Percentiles rank a stretch among this genome's conserved stretches.
Conservation (phyloP, 2,329 filamentous ascomycete species). For the Mycocentrospora acerina region DNA sequence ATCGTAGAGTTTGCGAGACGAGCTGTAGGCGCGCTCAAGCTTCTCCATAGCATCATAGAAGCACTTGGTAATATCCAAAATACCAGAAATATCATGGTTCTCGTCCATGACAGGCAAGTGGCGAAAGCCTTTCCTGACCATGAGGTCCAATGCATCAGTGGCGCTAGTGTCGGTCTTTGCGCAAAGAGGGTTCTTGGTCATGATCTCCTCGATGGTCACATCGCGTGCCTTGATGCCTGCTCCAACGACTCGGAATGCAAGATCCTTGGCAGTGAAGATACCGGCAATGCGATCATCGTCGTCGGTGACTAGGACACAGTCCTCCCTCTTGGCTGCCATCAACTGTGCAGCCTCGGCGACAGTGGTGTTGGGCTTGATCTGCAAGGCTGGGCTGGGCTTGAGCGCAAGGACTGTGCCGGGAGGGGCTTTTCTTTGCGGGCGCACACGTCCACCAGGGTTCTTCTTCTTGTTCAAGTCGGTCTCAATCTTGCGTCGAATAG, state of each 20-base stretch:
- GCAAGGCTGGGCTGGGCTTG: slow-evolving; percentile 90
- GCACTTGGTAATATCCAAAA: slow-evolving; percentile 98
- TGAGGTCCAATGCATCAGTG: slow-evolving; percentile 93
- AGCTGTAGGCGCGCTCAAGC: slow-evolving; percentile 93
- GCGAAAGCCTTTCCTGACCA: slow-evolving; percentile 97
- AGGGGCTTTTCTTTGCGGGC: slow-evolving; percentile 87
- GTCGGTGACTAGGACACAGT: slow-evolving; percentile 96
- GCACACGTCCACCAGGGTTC: slow-evolving; percentile 72
- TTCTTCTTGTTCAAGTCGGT: slow-evolving; percentile 98
- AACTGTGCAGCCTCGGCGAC: slow-evolving; percentile 96
- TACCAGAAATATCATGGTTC: slow-evolving; percentile 98
- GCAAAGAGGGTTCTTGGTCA: slow-evolving; percentile 99
- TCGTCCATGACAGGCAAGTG: slow-evolving; percentile 99
- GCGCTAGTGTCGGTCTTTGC: slow-evolving; percentile 97
- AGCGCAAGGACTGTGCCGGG: slow-evolving; percentile 94
- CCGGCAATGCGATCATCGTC: slow-evolving; percentile 97
- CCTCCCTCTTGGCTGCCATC: slow-evolving; percentile 98
- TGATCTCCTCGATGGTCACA: slow-evolving; percentile 95
- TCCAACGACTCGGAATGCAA: slow-evolving; percentile 95
- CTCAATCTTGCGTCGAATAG: slow-evolving; percentile 95
- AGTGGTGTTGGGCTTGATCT: slow-evolving; percentile 93
- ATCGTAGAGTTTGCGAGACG: slow-evolving; percentile 97
- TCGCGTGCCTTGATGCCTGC: slow-evolving; percentile 84
- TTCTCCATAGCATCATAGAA: slow-evolving; percentile 99
- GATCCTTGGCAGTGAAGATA: slow-evolving; percentile 98